These are phyloP conservation scores for Draba incana DNA, from an alignment of 345 rosid species.

Conservation along the genomic window DNA sequence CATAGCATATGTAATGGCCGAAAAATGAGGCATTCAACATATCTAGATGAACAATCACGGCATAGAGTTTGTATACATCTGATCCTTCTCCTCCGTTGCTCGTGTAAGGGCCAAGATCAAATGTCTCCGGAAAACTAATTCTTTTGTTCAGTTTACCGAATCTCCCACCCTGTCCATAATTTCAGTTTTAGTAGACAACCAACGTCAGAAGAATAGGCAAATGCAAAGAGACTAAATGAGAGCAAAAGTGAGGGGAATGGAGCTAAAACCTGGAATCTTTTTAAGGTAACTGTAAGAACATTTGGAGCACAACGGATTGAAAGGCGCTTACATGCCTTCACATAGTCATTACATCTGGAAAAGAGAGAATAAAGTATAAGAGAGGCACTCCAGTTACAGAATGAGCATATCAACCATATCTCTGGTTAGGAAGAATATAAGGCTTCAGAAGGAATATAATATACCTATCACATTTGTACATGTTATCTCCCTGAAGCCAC, in stretches of 20 bases:
- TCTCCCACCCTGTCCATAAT: constrained; percentile 79
- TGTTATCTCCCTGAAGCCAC: constrained; percentile 92
- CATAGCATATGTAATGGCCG: constrained; percentile 92
- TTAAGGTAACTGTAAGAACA: constrained; percentile 88
- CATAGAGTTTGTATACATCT: constrained; percentile 84
- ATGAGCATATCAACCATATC: constrained; percentile 1
- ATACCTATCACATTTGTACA: constrained; percentile 96
- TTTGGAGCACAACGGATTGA: constrained; percentile 77
- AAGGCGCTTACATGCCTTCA: constrained; percentile 95
- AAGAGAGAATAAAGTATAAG: neutral
- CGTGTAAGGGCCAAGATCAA: constrained; percentile 89
- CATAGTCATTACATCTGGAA: constrained; percentile 84
- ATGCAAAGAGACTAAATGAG: constrained; percentile 6
- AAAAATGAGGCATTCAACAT: constrained; percentile 95
- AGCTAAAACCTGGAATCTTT: constrained; percentile 82
- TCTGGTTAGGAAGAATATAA: constrained; percentile 16
- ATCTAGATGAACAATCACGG: constrained; percentile 93
- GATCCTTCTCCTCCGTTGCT: constrained; percentile 68
- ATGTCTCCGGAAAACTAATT: constrained; percentile 81
- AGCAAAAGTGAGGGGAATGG: constrained; percentile 9
- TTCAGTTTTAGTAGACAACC: constrained; percentile 25
- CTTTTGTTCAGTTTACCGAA: constrained; percentile 97
- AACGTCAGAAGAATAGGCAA: neutral
- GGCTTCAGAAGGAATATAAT: constrained; percentile 16
- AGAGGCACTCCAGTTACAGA: constrained; percentile 15